phyloP scores from a whole-genome alignment of 2,329 filamentous ascomycete genomes.

The Fusarium globosum region DNA sequence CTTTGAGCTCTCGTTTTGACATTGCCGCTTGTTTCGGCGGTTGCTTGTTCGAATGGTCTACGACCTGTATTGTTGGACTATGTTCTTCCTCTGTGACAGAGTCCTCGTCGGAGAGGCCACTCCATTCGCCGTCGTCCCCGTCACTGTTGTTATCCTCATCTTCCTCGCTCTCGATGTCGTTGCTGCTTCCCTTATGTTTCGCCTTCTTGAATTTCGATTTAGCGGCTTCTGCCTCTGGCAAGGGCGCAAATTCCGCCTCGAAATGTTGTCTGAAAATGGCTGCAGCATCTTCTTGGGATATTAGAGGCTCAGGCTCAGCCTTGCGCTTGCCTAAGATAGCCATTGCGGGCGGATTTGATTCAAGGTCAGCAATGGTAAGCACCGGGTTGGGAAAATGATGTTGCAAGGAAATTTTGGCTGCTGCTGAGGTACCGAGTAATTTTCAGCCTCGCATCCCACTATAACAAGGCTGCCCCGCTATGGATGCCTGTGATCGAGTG shows the following conservation, averaged over 20 bases:
- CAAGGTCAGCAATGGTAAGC: conserved; percentile 1
- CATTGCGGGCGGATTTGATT: conserved; percentile 48
- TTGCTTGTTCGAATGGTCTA: conserved; percentile 65
- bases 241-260: conserved; percentile 85
- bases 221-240: conserved; percentile 55
- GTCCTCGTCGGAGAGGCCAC: conserved; percentile 44
- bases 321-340: conserved; percentile 64
- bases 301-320: conserved; percentile 43
- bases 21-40: conserved; percentile 56
- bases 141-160: conserved; percentile 42
- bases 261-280: conserved; percentile 87
- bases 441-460: conserved; percentile 41
- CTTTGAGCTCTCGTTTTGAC: conserved; percentile 77
- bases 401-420: conserved; percentile 27
- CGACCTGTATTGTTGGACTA: conserved; percentile 63
- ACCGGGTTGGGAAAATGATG: conserved; percentile 1
- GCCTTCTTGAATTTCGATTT: conserved; percentile 42
- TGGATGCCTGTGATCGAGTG: neutral
- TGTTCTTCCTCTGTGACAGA: conserved; percentile 41
- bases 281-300: conserved; percentile 67
- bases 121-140: conserved; percentile 43
- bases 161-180: conserved; percentile 52
- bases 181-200: conserved; percentile 41
- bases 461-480: conserved; percentile 44
- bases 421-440: neutral